phyloP scores from a whole-genome alignment of 2,329 filamentous ascomycete species.

The Leptographium flavum region DNA sequence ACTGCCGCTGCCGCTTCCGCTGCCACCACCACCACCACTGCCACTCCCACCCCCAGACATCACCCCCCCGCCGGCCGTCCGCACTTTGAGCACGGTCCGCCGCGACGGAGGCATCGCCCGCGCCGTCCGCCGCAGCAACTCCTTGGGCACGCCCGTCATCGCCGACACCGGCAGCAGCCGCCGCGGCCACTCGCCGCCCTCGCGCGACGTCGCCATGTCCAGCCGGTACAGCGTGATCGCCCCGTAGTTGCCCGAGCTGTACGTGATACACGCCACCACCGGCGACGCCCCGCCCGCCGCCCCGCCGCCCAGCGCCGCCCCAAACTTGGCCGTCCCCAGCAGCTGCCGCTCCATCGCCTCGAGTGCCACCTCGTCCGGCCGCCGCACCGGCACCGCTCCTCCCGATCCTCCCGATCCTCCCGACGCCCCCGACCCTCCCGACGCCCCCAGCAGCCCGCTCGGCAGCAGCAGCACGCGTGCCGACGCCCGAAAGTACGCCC shows the following conservation, averaged over 20 bases:
- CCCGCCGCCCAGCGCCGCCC: neutral
- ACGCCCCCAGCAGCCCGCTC: neutral
- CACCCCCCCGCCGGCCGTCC: neutral
- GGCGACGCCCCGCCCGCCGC: neutral
- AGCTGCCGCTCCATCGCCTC: slow-evolving; percentile 11
- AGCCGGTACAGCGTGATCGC: slow-evolving; percentile 11
- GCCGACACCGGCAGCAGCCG: slow-evolving; percentile 10
- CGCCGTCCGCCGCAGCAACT: slow-evolving; percentile 10
- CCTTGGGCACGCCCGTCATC: slow-evolving; percentile 12
- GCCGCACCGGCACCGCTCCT: too few species aligned
- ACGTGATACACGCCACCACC: slow-evolving; percentile 11
- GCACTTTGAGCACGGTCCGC: slow-evolving; percentile 9
- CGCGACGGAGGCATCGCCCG: slow-evolving; percentile 8
- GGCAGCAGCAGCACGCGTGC: slow-evolving; percentile 11
- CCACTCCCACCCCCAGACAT: neutral
- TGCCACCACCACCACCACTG: neutral
- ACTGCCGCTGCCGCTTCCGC: neutral
- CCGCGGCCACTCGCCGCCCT: slow-evolving; percentile 8
- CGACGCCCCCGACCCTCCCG: too few species aligned
- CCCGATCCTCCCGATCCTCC: too few species aligned
- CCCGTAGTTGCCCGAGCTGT: slow-evolving; percentile 7
- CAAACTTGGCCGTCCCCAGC: slow-evolving; percentile 10
- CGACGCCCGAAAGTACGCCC: slow-evolving; percentile 11
- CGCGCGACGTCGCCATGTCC: slow-evolving; percentile 5
- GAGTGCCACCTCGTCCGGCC: slow-evolving; percentile 8